Evolutionary conservation across 768 basidiomycete species (phyloP).

Genomic region (Podaxis sp.): DNA sequence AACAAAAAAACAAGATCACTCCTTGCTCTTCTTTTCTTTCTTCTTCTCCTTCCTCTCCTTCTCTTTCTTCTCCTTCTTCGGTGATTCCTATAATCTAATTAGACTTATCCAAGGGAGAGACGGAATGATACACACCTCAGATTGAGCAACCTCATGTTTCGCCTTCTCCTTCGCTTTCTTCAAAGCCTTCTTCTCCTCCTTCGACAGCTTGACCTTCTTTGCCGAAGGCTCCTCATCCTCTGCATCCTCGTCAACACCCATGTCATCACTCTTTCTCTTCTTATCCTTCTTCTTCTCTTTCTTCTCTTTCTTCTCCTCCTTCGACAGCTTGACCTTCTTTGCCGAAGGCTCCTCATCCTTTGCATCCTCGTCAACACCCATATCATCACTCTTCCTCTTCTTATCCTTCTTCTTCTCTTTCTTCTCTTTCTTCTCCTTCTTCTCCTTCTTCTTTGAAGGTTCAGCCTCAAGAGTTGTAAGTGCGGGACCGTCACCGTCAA

Average conservation of each 20-base stretch:
- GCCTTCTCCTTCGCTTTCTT: slow-evolving; percentile 73
- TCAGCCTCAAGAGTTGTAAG: slow-evolving; percentile 61
- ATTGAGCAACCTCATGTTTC: slow-evolving; percentile 49
- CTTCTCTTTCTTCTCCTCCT: slow-evolving; percentile 59
- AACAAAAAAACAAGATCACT: slow-evolving; percentile 22
- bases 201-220: slow-evolving; percentile 77
- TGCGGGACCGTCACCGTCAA: slow-evolving; percentile 33
- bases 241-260: slow-evolving; percentile 59
- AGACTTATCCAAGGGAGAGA: not conserved
- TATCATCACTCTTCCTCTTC: slow-evolving; percentile 65
- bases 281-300: slow-evolving; percentile 66
- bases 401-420: slow-evolving; percentile 57
- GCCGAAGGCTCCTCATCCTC: slow-evolving; percentile 47
- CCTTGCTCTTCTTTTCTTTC: slow-evolving; percentile 40
- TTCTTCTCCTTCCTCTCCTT: slow-evolving; percentile 60
- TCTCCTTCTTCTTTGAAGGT: slow-evolving; percentile 58
- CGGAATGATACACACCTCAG: slow-evolving; percentile 19
- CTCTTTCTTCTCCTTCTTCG: slow-evolving; percentile 48
- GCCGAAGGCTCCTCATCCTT: slow-evolving; percentile 47
- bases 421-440: slow-evolving; percentile 59
- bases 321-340: slow-evolving; percentile 74
- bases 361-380: slow-evolving; percentile 59
- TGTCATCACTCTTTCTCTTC: slow-evolving; percentile 63
- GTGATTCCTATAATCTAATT: slow-evolving; percentile 24
- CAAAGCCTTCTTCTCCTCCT: slow-evolving; percentile 84